A percentile compares a stretch with the other conserved stretches of the same genome.
Evolutionary conservation across 441 rosid species (phyloP).

Genomic region (Erodium trifolium): DNA sequence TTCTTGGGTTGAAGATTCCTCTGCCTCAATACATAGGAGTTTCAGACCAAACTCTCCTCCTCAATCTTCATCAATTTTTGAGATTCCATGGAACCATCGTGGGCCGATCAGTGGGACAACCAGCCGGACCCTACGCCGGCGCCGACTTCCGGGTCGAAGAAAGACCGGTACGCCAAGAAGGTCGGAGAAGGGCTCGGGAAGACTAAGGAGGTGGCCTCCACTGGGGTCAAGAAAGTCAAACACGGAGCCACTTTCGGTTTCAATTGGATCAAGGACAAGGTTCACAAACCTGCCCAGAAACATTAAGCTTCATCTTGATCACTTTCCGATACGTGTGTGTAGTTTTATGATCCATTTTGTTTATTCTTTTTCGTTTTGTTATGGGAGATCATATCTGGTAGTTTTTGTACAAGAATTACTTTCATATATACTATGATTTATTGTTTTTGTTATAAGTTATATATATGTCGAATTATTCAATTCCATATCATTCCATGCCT

Average conservation of each 20-base stretch:
- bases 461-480: too few species aligned
- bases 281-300: not conserved
- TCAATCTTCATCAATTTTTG: not conserved
- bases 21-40: too few species aligned
- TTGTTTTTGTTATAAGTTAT: not conserved
- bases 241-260: slow-evolving; percentile 19
- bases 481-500: too few species aligned
- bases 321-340: too few species aligned
- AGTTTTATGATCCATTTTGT: too few species aligned
- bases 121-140: slow-evolving; percentile 7
- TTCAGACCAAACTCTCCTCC: not conserved
- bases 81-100: slow-evolving; percentile 11
- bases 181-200: slow-evolving; percentile 21
- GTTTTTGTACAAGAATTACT: not conserved
- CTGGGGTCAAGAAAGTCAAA: slow-evolving; percentile 25
- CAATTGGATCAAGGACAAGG: slow-evolving; percentile 22
- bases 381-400: not conserved
- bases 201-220: slow-evolving; percentile 22
- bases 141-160: not conserved
- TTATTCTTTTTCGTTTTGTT: not conserved
- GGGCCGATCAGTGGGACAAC: slow-evolving; percentile 32
- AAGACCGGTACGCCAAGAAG: slow-evolving; percentile 17
- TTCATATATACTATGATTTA: not conserved
- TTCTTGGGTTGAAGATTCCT: too few species aligned
- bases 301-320: not conserved